Percentiles rank a stretch among this genome's conserved stretches.
Conservation (phyloP, 2,329 filamentous ascomycete genomes). For the Verticillium klebahnii region DNA sequence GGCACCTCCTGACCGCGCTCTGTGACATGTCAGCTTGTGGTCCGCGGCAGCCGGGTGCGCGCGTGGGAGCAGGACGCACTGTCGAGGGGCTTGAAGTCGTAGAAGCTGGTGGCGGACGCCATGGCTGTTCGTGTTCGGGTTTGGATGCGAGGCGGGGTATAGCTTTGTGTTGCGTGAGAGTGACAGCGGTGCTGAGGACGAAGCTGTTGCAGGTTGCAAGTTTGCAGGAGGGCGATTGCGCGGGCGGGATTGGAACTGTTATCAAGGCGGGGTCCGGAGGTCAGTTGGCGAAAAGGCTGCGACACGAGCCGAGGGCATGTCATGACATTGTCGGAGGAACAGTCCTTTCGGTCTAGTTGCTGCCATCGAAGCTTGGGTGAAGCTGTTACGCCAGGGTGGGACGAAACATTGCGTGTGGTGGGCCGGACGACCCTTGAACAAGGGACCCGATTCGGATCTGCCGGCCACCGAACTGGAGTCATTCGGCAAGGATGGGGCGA, state of each 20-base stretch:
- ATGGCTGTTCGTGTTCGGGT: slow-evolving; percentile 16
- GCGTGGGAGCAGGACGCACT: slow-evolving; percentile 40
- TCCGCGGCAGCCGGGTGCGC: slow-evolving; percentile 5
- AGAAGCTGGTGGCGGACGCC: slow-evolving; percentile 52
- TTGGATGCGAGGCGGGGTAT: not conserved
- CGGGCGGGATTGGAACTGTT: not conserved
- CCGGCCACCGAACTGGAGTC: not conserved
- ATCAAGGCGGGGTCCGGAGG: not conserved
- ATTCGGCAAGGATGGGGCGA: not conserved
- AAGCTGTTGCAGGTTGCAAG: not conserved
- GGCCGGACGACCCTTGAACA: not conserved
- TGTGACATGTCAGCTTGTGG: slow-evolving; percentile 25
- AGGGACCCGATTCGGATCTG: not conserved
- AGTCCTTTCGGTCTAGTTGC: not conserved
- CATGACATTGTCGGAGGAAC: not conserved
- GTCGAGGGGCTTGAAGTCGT: slow-evolving; percentile 79
- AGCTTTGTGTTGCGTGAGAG: not conserved
- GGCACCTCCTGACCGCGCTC: slow-evolving; percentile 70
- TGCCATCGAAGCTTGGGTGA: not conserved
- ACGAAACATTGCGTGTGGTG: not conserved
- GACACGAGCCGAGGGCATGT: not conserved
- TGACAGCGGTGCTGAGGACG: not conserved
- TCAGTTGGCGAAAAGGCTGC: not conserved
- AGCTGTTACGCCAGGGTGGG: not conserved
- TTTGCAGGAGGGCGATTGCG: not conserved